phyloP scores from a whole-genome alignment of 2,329 filamentous ascomycete species.

The Bipolaris bicolor region DNA sequence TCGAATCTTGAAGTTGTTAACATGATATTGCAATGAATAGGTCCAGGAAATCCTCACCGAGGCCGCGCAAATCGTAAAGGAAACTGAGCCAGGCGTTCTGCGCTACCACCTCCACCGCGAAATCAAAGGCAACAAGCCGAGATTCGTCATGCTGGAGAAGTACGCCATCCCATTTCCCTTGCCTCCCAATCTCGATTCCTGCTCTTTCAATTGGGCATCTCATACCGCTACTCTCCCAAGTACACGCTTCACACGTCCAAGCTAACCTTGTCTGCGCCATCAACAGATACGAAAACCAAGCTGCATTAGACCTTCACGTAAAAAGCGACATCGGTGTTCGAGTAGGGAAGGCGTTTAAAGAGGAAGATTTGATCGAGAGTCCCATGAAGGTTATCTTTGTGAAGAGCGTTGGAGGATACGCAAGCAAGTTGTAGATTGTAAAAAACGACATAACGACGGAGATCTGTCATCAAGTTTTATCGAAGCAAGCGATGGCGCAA shows the following conservation, averaged over 20 bases:
- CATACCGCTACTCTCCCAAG: too few relatives aligned
- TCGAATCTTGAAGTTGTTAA: not conserved
- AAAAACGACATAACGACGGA: too few relatives aligned
- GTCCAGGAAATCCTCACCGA: constrained; percentile 38
- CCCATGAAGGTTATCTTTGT: constrained; percentile 39
- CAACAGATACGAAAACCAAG: constrained; percentile 32
- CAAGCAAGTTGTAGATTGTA: constrained; percentile 9
- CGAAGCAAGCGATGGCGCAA: too few relatives aligned
- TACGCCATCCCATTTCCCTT: constrained; percentile 15
- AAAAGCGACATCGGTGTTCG: constrained; percentile 32
- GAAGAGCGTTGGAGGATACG: constrained; percentile 38
- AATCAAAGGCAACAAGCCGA: constrained; percentile 32
- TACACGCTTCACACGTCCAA: too few relatives aligned
- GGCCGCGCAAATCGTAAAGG: constrained; percentile 35
- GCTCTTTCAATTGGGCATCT: not conserved
- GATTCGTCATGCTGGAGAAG: constrained; percentile 45
- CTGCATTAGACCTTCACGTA: constrained; percentile 34
- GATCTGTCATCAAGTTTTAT: not conserved
- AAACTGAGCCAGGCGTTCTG: constrained; percentile 44
- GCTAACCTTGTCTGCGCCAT: not conserved
- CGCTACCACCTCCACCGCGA: constrained; percentile 43
- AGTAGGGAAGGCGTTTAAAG: constrained; percentile 31
- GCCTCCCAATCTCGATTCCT: not conserved
- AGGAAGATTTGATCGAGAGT: constrained; percentile 37
- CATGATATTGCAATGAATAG: constrained; percentile 15